phyloP scores from a whole-genome alignment of 169 alveolate genomes.

The Plasmodium fragile region DNA sequence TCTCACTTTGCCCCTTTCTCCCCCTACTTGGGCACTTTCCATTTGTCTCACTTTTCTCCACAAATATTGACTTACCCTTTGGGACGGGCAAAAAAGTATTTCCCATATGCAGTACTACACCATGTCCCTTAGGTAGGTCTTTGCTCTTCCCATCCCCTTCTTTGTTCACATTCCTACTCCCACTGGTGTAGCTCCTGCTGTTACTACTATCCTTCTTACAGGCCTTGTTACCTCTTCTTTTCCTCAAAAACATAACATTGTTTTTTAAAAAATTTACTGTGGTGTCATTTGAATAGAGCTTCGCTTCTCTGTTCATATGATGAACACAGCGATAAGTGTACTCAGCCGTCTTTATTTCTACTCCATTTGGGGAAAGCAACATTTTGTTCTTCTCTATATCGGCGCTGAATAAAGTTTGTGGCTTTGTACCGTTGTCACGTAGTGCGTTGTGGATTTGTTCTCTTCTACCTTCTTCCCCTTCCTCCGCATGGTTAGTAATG shows the following conservation, averaged over 20 bases:
- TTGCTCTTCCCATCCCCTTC: background rate
- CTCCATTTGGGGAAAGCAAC: background rate
- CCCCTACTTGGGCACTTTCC: background rate
- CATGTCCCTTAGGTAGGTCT: background rate
- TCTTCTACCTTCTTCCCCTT: background rate
- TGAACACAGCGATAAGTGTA: background rate
- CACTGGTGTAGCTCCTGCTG: background rate
- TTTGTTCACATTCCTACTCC: background rate
- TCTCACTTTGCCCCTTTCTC: background rate
- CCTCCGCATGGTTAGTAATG: background rate
- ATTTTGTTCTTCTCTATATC: background rate
- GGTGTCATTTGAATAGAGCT: background rate
- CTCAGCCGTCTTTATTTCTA: background rate
- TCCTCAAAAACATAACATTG: background rate
- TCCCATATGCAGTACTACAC: background rate
- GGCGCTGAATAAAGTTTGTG: background rate
- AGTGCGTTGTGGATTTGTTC: background rate
- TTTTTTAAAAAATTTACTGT: background rate
- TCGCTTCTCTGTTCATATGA: background rate
- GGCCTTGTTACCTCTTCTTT: constrained; percentile 11
- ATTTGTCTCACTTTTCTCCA: constrained; percentile 9
- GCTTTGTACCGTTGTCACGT: background rate
- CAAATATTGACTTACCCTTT: background rate
- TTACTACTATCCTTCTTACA: background rate
- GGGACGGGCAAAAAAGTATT: constrained; percentile 3